phyloP scores from a whole-genome alignment of 768 basidiomycete species.

The Imleria badia region DNA sequence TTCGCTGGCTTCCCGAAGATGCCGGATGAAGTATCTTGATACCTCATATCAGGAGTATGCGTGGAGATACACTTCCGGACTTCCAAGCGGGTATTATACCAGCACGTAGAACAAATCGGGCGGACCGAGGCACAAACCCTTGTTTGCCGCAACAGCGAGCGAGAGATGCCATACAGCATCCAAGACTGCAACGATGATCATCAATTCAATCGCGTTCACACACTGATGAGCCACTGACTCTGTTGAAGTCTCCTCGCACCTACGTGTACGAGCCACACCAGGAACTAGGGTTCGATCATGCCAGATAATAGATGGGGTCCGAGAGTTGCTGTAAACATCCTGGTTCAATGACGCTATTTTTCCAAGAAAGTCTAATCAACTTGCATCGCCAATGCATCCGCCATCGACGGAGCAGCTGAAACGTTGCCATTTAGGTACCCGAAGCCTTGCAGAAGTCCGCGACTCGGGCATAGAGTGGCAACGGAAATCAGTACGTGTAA shows the following conservation, averaged over 20 bases:
- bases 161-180: conserved; percentile 1
- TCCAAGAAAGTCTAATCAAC: neutral
- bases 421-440: conserved; percentile 7
- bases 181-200: neutral
- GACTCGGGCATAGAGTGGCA: conserved; percentile 20
- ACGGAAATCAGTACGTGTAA: conserved; percentile 10
- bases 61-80: conserved; percentile 4
- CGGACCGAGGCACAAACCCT: conserved; percentile 1
- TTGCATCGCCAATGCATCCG: conserved; percentile 26
- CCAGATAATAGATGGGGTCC: neutral
- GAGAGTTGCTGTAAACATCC: neutral
- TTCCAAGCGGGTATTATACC: conserved; percentile 13
- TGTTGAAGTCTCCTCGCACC: neutral
- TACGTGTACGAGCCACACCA: neutral
- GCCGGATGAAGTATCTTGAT: conserved; percentile 22
- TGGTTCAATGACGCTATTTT: conserved; percentile 2
- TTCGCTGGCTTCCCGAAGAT: conserved; percentile 22
- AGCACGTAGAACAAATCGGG: conserved; percentile 7
- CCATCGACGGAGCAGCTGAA: conserved; percentile 23
- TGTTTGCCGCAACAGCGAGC: conserved; percentile 3
- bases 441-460: conserved; percentile 11
- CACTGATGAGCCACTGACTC: conserved; percentile 4
- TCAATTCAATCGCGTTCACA: neutral
- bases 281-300: too few species aligned
- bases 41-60: conserved; percentile 10